phyloP scores from a whole-genome alignment of 345 rosid genomes.

The Lagerstroemia speciosa region DNA sequence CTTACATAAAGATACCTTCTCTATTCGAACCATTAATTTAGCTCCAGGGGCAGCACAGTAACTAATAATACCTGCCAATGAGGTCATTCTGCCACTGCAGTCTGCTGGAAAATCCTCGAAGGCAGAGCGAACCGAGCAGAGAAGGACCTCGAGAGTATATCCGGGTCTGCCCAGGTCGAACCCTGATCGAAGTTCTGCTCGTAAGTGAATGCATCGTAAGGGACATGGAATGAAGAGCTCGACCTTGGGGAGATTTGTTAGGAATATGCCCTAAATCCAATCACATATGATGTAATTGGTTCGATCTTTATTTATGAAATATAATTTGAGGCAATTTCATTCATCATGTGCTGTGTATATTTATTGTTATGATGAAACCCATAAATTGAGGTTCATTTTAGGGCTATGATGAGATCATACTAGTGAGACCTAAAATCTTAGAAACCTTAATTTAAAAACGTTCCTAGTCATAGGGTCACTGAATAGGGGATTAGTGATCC shows the following conservation, averaged over 20 bases:
- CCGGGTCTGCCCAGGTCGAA: constrained; percentile 24
- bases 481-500: too few species aligned
- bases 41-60: neutral
- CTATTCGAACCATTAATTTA: neutral
- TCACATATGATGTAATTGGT: too few species aligned
- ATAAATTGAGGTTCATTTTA: too few species aligned
- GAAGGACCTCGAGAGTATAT: constrained; percentile 28
- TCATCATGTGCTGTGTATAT: too few species aligned
- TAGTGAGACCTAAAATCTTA: too few species aligned
- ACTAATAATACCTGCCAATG: neutral
- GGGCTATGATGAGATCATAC: too few species aligned
- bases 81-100: neutral
- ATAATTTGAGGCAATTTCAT: too few species aligned
- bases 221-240: constrained; percentile 2
- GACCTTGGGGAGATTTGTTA: constrained; percentile 15
- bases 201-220: constrained; percentile 27
- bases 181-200: constrained; percentile 40
- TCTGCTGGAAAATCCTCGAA: constrained; percentile 14
- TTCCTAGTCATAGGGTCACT: too few species aligned
- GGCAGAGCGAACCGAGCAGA: constrained; percentile 32
- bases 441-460: too few species aligned
- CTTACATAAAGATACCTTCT: neutral
- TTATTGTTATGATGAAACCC: too few species aligned
- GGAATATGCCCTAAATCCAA: too few species aligned
- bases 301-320: too few species aligned